Percentiles rank a stretch among this genome's conserved stretches.
phyloP scores from a whole-genome alignment of 2,329 filamentous ascomycete genomes.

The Bipolaris gigantea region DNA sequence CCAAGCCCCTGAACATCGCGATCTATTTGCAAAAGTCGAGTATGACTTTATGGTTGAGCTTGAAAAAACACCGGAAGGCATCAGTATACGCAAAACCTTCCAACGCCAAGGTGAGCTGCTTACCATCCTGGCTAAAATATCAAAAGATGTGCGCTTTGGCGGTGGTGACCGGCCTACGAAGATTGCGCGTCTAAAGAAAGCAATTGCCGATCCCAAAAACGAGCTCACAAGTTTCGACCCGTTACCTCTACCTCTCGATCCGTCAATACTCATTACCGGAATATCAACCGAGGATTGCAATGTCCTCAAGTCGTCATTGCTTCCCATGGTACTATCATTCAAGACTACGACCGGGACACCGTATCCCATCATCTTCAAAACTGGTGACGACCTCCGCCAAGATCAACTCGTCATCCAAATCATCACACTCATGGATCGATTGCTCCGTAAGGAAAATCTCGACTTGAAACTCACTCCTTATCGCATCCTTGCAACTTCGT shows the following conservation, averaged over 20 bases:
- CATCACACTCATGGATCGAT: constrained; percentile 95
- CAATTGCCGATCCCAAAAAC: constrained; percentile 85
- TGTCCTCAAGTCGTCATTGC: constrained; percentile 94
- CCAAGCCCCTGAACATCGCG: constrained; percentile 73
- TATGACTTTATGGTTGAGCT: constrained; percentile 95
- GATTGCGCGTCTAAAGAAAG: constrained; percentile 80
- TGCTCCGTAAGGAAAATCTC: constrained; percentile 92
- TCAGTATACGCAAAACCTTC: constrained; percentile 73
- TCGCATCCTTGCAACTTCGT: constrained; percentile 91
- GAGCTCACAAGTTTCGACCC: constrained; percentile 83
- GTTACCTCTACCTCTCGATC: constrained; percentile 84
- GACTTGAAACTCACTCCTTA: constrained; percentile 95
- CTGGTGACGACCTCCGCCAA: constrained; percentile 92
- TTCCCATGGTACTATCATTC: constrained; percentile 88
- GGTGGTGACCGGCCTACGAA: constrained; percentile 78
- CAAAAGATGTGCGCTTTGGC: constrained; percentile 81
- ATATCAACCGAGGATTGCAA: constrained; percentile 81
- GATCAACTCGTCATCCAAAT: constrained; percentile 97
- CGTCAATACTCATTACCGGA: constrained; percentile 75
- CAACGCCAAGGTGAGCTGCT: constrained; percentile 88
- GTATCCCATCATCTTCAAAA: constrained; percentile 96
- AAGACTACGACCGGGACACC: constrained; percentile 74
- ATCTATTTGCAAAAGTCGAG: constrained; percentile 88
- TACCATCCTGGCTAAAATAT: constrained; percentile 82
- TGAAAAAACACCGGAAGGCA: constrained; percentile 69